These are phyloP conservation scores for Acanthamoeba sp. DNA, from an alignment of 208 protist genomes.

Conservation along the genomic window DNA sequence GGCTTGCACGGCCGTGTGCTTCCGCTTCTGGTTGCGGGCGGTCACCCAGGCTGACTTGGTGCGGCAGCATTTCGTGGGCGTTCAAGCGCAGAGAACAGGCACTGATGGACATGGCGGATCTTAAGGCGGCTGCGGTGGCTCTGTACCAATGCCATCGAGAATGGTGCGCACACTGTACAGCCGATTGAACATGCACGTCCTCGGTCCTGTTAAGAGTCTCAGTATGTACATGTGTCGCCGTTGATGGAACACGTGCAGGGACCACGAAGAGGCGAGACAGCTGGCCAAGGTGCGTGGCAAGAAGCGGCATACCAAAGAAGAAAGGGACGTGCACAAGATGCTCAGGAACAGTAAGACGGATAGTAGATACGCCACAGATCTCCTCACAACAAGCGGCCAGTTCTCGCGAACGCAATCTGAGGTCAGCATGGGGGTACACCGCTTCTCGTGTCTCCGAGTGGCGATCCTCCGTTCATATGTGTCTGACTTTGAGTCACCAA, in stretches of 20 bases:
- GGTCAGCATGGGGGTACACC: background rate
- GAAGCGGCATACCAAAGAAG: background rate
- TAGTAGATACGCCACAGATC: background rate
- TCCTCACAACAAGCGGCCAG: background rate
- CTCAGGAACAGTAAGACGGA: slow-evolving; percentile 50
- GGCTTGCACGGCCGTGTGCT: background rate
- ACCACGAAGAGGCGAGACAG: background rate
- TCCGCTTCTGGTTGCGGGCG: background rate
- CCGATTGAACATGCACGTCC: no score
- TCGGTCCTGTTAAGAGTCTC: no score
- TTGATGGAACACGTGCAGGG: no score
- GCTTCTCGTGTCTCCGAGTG: background rate
- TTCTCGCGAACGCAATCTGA: background rate
- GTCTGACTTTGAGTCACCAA: no score
- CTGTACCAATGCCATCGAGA: slow-evolving; percentile 51
- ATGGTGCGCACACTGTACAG: background rate
- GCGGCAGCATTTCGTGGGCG: slow-evolving; percentile 3
- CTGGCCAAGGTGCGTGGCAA: background rate
- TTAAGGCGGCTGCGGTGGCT: slow-evolving; percentile 20
- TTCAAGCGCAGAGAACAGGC: slow-evolving; percentile 57
- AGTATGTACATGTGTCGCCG: background rate
- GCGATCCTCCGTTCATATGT: no score
- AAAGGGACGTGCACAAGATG: slow-evolving; percentile 13
- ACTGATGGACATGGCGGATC: slow-evolving; percentile 11
- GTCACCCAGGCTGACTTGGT: background rate